Evolutionary conservation across 148 eudicot species (phyloP).

Genomic region (Hydrangea macrophylla): DNA sequence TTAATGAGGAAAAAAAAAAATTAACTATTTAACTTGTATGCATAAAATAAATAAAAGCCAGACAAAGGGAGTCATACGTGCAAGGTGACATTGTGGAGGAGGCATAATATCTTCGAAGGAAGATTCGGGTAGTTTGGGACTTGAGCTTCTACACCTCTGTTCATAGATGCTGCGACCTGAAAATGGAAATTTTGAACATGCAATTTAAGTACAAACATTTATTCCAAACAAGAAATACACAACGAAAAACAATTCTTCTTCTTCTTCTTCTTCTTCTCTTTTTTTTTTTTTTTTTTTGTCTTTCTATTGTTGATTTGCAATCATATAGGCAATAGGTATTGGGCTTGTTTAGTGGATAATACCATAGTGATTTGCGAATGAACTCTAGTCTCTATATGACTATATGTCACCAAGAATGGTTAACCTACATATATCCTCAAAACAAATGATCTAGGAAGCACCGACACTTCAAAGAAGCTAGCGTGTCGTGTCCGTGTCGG

Average conservation of each 20-base stretch:
- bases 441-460: too few species aligned
- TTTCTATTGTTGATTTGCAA: constrained; percentile 4
- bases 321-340: background rate
- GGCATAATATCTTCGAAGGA: constrained; percentile 81
- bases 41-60: background rate
- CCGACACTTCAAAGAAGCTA: too few species aligned
- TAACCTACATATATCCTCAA: background rate
- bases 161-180: constrained; percentile 97
- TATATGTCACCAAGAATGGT: background rate
- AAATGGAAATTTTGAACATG: constrained; percentile 9
- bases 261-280: too few species aligned
- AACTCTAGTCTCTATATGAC: constrained; percentile 1
- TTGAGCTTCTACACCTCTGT: constrained; percentile 80
- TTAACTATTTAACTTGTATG: background rate
- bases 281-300: too few species aligned
- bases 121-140: constrained; percentile 88
- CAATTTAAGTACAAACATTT: constrained; percentile 7
- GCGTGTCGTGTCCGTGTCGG: too few species aligned
- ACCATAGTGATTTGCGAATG: too few species aligned
- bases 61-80: constrained; percentile 44
- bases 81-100: constrained; percentile 83
- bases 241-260: background rate
- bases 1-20: background rate
- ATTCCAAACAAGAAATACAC: background rate
- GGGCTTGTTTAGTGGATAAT: too few species aligned